A percentile compares a stretch with the other conserved stretches of the same genome.
Evolutionary conservation across 2,329 filamentous ascomycete genomes (phyloP).

Genomic region (Beauveria sp.): DNA sequence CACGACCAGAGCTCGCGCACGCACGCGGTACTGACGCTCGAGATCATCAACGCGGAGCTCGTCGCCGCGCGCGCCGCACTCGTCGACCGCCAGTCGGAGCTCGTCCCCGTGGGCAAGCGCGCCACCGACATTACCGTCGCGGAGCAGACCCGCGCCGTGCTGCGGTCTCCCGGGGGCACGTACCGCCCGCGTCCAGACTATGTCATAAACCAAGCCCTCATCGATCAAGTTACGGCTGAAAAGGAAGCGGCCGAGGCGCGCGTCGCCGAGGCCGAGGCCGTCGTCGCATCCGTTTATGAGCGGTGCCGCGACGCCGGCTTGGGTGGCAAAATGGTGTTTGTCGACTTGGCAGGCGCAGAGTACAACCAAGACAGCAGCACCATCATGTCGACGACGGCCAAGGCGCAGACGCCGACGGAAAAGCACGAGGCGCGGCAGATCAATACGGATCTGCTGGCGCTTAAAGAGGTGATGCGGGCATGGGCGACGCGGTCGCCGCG

Average conservation of each 20-base stretch:
- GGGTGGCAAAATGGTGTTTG: slow-evolving; percentile 35
- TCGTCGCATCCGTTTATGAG: slow-evolving; percentile 20
- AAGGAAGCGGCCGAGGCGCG: slow-evolving; percentile 27
- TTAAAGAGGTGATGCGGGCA: slow-evolving; percentile 39
- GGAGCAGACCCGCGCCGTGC: slow-evolving; percentile 18
- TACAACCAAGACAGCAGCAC: slow-evolving; percentile 26
- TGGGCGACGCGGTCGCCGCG: slow-evolving; percentile 21
- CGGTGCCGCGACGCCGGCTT: slow-evolving; percentile 17
- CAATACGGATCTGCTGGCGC: slow-evolving; percentile 34
- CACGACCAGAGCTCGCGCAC: slow-evolving; percentile 38
- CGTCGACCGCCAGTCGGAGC: slow-evolving; percentile 33
- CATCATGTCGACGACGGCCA: slow-evolving; percentile 13
- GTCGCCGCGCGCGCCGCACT: slow-evolving; percentile 29
- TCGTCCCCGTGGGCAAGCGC: slow-evolving; percentile 29
- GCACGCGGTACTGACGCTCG: slow-evolving; percentile 34
- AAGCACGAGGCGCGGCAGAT: slow-evolving; percentile 34
- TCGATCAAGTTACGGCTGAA: slow-evolving; percentile 31
- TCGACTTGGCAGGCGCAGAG: slow-evolving; percentile 37
- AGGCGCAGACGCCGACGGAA: slow-evolving; percentile 28
- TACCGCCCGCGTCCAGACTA: slow-evolving; percentile 28
- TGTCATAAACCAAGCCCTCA: slow-evolving; percentile 26
- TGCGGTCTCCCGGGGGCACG: slow-evolving; percentile 23
- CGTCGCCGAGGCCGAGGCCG: slow-evolving; percentile 26
- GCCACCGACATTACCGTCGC: slow-evolving; percentile 15
- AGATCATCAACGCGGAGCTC: slow-evolving; percentile 29